A percentile compares a stretch with the other conserved stretches of the same genome.
Evolutionary conservation across 2,329 filamentous ascomycete genomes (phyloP).

Genomic region (Meredithiella fracta): DNA sequence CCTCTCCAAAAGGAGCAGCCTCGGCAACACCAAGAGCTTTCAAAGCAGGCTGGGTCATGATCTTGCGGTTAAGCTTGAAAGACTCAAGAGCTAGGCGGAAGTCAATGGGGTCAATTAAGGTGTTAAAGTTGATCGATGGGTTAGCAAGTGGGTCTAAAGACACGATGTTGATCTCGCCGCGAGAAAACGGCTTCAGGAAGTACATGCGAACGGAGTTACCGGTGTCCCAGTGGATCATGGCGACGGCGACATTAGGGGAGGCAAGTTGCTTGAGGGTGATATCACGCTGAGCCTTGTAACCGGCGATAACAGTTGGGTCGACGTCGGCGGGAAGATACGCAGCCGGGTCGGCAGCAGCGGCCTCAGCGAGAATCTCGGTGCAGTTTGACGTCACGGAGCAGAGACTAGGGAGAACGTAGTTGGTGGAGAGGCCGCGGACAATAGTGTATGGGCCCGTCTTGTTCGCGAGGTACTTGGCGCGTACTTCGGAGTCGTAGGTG

Average conservation of each 20-base stretch:
- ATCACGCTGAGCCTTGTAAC: slow-evolving; percentile 24
- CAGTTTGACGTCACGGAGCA: slow-evolving; percentile 21
- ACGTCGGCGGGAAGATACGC: slow-evolving; percentile 21
- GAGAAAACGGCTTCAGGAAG: slow-evolving; percentile 24
- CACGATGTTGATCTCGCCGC: slow-evolving; percentile 25
- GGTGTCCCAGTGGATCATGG: slow-evolving; percentile 22
- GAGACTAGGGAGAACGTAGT: slow-evolving; percentile 22
- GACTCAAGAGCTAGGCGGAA: slow-evolving; percentile 19
- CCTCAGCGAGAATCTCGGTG: slow-evolving; percentile 17
- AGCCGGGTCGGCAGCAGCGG: slow-evolving; percentile 21
- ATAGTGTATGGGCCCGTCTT: slow-evolving; percentile 21
- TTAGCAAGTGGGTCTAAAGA: slow-evolving; percentile 21
- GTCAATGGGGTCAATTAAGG: slow-evolving; percentile 24
- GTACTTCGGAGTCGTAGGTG: slow-evolving; percentile 21
- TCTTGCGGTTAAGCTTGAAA: slow-evolving; percentile 22
- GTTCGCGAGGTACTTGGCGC: slow-evolving; percentile 20
- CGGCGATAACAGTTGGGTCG: slow-evolving; percentile 23
- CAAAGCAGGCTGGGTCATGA: slow-evolving; percentile 21
- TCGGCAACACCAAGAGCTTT: slow-evolving; percentile 19
- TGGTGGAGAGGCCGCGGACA: slow-evolving; percentile 18
- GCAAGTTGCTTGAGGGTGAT: slow-evolving; percentile 20
- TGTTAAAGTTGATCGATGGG: slow-evolving; percentile 25
- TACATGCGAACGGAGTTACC: slow-evolving; percentile 20
- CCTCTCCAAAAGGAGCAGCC: slow-evolving; percentile 18
- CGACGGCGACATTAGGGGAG: slow-evolving; percentile 18